These are phyloP conservation scores for Penicillium sp. DNA, from an alignment of 2,329 filamentous ascomycete species.

Conservation along the genomic window DNA sequence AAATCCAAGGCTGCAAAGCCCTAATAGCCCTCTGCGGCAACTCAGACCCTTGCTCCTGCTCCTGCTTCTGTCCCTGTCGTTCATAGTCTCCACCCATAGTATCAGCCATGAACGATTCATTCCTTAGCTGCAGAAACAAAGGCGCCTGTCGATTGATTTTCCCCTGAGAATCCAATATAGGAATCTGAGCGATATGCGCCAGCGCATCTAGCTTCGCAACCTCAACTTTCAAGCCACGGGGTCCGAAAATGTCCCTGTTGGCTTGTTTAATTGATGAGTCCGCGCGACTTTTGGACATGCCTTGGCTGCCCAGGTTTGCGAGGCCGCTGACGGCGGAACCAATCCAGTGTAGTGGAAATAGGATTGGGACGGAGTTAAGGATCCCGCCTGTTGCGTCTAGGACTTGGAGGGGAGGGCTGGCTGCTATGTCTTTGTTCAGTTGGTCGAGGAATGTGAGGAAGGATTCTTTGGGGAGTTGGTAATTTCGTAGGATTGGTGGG, in stretches of 20 bases:
- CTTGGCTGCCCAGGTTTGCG: constrained; percentile 22
- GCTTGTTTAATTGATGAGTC: constrained; percentile 23
- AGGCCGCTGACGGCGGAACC: constrained; percentile 24
- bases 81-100: background rate
- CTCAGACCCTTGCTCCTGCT: constrained; percentile 10
- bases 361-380: constrained; percentile 23
- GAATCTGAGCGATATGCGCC: constrained; percentile 27
- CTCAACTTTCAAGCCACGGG: constrained; percentile 25
- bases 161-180: constrained; percentile 25
- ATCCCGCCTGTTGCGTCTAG: constrained; percentile 28
- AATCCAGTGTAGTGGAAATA: constrained; percentile 25
- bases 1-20: constrained; percentile 28
- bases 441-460: constrained; percentile 29
- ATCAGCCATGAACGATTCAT: background rate
- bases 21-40: constrained; percentile 15
- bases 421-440: constrained; percentile 25
- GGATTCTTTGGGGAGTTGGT: constrained; percentile 15
- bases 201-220: constrained; percentile 28
- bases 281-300: constrained; percentile 24
- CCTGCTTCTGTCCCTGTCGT: background rate
- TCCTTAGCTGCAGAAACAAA: constrained; percentile 14
- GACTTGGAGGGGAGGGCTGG: constrained; percentile 27
- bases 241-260: constrained; percentile 26
- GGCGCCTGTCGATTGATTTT: constrained; percentile 21
- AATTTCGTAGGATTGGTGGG: constrained; percentile 8